phyloP scores from a whole-genome alignment of 2,329 filamentous ascomycete genomes.

The Fusarium dimerum region DNA sequence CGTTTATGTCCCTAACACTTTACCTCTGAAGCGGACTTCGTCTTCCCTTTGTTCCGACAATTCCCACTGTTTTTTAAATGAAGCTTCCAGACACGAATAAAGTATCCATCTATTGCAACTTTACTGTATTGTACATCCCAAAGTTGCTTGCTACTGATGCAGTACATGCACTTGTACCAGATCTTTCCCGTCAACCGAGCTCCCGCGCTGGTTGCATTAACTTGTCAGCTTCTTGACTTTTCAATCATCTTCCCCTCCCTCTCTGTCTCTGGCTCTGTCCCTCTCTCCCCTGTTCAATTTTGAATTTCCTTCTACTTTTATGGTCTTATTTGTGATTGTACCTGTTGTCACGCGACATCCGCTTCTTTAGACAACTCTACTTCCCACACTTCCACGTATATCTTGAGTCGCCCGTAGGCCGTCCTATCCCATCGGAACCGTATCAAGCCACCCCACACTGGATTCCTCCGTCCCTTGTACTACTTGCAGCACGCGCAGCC shows the following conservation, averaged over 20 bases:
- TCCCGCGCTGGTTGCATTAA: background rate
- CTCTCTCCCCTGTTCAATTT: background rate
- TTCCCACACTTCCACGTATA: background rate
- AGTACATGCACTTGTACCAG: background rate
- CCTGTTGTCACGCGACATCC: background rate
- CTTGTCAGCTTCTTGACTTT: no score
- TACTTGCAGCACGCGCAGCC: constrained; percentile 11
- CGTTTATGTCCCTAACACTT: constrained; percentile 9
- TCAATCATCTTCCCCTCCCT: background rate
- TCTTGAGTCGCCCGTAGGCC: no score
- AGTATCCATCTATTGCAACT: background rate
- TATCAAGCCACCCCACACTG: background rate
- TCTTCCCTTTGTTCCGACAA: background rate
- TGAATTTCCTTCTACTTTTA: background rate
- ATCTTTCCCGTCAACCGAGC: background rate
- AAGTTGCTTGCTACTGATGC: background rate
- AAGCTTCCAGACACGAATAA: background rate
- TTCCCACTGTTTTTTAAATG: constrained; percentile 4
- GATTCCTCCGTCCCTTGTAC: background rate
- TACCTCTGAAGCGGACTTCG: constrained; percentile 5
- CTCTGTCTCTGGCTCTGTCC: background rate
- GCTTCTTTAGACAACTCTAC: background rate
- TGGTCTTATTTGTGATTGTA: background rate
- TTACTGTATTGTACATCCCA: background rate
- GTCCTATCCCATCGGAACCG: no score